Evolutionary conservation across 2,329 filamentous ascomycete species (phyloP).

Genomic region (Epicoccum nigrum): DNA sequence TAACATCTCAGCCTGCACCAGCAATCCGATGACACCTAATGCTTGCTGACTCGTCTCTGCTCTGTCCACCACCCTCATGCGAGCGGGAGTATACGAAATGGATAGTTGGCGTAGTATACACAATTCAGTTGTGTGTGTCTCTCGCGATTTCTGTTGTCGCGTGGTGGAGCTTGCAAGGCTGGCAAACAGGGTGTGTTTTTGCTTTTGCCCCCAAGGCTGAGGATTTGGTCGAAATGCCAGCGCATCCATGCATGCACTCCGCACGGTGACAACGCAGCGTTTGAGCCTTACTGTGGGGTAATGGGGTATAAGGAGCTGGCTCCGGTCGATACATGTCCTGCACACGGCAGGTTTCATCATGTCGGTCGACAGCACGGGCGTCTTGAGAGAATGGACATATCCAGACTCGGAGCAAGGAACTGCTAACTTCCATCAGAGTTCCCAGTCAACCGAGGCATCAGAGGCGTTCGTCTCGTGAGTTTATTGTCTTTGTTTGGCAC

Average conservation of each 20-base stretch:
- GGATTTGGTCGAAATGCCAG: conserved; percentile 24
- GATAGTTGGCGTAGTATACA: too few relatives aligned
- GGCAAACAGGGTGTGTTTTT: conserved; percentile 25
- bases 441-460: too few relatives aligned
- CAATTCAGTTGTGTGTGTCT: too few relatives aligned
- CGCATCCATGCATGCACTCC: conserved; percentile 31
- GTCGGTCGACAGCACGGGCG: not conserved
- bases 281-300: conserved; percentile 27
- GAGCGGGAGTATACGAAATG: not conserved
- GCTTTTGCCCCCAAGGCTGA: conserved; percentile 29
- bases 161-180: conserved; percentile 18
- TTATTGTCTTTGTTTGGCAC: not conserved
- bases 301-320: not conserved
- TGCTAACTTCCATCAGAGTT: too few relatives aligned
- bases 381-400: too few relatives aligned
- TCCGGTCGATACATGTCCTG: not conserved
- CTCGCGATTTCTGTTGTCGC: not conserved
- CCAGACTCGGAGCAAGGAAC: too few relatives aligned
- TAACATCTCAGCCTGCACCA: too few relatives aligned
- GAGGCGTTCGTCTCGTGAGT: not conserved
- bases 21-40: too few relatives aligned
- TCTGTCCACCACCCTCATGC: conserved; percentile 2
- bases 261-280: conserved; percentile 28
- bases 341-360: not conserved
- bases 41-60: too few relatives aligned